Conservation (phyloP, 1,139 yeast species). For the Dujonia santamariae region DNA sequence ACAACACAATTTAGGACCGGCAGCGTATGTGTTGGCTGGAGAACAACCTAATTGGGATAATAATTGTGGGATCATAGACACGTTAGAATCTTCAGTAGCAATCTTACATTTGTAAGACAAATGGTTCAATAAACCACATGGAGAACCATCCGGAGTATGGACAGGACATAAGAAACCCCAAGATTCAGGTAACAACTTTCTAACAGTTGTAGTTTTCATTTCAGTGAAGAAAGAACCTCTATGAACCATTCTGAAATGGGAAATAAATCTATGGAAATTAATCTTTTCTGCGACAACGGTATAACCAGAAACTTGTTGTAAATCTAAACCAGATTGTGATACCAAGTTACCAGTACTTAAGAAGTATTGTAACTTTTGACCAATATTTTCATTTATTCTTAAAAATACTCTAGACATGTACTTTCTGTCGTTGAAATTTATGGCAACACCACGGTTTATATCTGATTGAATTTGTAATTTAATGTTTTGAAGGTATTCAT, state of each 20-base stretch:
- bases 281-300: conserved; percentile 98
- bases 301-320: conserved; percentile 97
- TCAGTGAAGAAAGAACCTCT: conserved; percentile 99
- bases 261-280: conserved; percentile 91
- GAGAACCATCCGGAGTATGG: conserved; percentile 99
- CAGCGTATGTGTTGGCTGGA: conserved; percentile 73
- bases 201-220: conserved; percentile 93
- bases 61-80: conserved; percentile 63
- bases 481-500: conserved; percentile 79
- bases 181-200: conserved; percentile 94
- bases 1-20: conserved; percentile 85
- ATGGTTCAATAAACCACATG: conserved; percentile 97
- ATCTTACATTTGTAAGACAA: conserved; percentile 92
- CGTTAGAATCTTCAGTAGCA: conserved; percentile 74
- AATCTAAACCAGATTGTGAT: conserved; percentile 93
- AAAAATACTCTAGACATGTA: conserved; percentile 78
- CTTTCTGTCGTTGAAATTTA: conserved; percentile 78
- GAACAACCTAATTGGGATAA: conserved; percentile 78
- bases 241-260: conserved; percentile 99
- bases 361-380: conserved; percentile 91
- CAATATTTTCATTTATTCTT: conserved; percentile 89
- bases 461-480: conserved; percentile 76
- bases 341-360: conserved; percentile 96
- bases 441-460: conserved; percentile 75
- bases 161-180: conserved; percentile 99